These are phyloP conservation scores for Mycena leptocephala DNA, from an alignment of 768 basidiomycete genomes.

Conservation along the genomic window DNA sequence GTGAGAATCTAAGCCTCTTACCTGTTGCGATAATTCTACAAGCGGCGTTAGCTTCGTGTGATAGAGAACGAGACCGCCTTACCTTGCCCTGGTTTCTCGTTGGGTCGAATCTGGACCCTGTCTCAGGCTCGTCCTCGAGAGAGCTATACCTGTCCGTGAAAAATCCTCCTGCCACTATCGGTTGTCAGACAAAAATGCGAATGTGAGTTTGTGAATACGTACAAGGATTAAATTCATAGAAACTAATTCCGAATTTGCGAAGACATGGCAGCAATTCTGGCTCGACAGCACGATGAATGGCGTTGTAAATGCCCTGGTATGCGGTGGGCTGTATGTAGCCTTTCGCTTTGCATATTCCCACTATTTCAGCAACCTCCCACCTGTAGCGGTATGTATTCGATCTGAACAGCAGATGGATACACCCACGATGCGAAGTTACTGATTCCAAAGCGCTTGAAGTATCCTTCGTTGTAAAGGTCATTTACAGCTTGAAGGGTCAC, in stretches of 20 bases:
- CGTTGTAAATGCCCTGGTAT: slow-evolving; percentile 67
- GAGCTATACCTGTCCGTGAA: slow-evolving; percentile 70
- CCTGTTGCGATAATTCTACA: slow-evolving; percentile 57
- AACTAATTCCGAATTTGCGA: slow-evolving; percentile 70
- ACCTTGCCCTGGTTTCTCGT: slow-evolving; percentile 64
- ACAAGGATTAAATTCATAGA: slow-evolving; percentile 73
- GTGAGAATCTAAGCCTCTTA: slow-evolving; percentile 47
- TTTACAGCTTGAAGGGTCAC: slow-evolving; percentile 70
- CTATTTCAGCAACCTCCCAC: slow-evolving; percentile 77
- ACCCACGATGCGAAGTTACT: slow-evolving; percentile 73
- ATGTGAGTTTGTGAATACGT: slow-evolving; percentile 31
- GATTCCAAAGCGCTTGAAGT: slow-evolving; percentile 75
- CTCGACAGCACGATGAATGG: slow-evolving; percentile 57
- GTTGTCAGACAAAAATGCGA: slow-evolving; percentile 18
- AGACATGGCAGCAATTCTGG: slow-evolving; percentile 70
- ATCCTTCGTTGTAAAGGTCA: slow-evolving; percentile 70
- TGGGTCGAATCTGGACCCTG: slow-evolving; percentile 73
- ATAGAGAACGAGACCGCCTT: not conserved
- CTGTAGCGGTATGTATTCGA: slow-evolving; percentile 42
- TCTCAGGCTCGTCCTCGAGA: slow-evolving; percentile 57
- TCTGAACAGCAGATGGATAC: not conserved
- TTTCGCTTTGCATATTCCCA: slow-evolving; percentile 69
- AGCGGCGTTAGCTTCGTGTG: not conserved
- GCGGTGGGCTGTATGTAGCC: slow-evolving; percentile 70
- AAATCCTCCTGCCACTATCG: slow-evolving; percentile 71